Conservation (phyloP, 805 yeast species). For the Candida pseudoglaebosa region DNA sequence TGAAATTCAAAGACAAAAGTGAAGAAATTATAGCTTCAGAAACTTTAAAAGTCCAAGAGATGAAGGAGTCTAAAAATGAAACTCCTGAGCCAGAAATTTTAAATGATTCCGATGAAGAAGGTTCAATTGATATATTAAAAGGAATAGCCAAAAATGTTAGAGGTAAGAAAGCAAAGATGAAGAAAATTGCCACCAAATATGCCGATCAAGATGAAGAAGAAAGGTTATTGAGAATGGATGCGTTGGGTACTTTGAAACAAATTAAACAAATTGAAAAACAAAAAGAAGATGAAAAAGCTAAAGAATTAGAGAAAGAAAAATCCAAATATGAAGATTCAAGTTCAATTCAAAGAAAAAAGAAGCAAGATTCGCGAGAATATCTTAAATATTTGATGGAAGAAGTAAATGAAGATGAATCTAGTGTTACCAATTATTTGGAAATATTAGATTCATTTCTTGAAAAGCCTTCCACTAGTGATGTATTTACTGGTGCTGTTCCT, state of each 20-base stretch:
- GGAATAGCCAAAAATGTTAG: constrained; percentile 40
- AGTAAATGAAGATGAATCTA: constrained; percentile 28
- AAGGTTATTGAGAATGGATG: constrained; percentile 66
- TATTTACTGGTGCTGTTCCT: constrained; percentile 63
- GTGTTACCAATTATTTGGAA: constrained; percentile 31
- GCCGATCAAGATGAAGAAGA: constrained; percentile 93
- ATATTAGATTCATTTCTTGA: constrained; percentile 43
- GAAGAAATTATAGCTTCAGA: not conserved
- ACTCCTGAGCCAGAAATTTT: constrained; percentile 3
- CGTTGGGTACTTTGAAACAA: constrained; percentile 77
- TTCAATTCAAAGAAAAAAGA: constrained; percentile 41
- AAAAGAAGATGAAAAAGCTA: constrained; percentile 11
- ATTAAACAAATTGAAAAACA: constrained; percentile 26
- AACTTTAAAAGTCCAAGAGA: constrained; percentile 4
- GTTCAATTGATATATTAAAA: not conserved
- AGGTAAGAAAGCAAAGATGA: constrained; percentile 81
- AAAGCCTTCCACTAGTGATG: constrained; percentile 48
- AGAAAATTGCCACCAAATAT: constrained; percentile 78
- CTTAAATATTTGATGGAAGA: constrained; percentile 38
- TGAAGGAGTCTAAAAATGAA: not conserved
- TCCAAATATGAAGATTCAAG: constrained; percentile 23
- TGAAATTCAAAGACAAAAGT: constrained; percentile 1
- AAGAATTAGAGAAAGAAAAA: constrained; percentile 19
- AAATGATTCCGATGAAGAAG: not conserved
- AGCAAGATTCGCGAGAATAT: constrained; percentile 43